Evolutionary conservation across 2,329 filamentous ascomycete genomes (phyloP), one percentile per base, ranked within the genome.

Genomic region (Lecanicillium sp.): DNA sequence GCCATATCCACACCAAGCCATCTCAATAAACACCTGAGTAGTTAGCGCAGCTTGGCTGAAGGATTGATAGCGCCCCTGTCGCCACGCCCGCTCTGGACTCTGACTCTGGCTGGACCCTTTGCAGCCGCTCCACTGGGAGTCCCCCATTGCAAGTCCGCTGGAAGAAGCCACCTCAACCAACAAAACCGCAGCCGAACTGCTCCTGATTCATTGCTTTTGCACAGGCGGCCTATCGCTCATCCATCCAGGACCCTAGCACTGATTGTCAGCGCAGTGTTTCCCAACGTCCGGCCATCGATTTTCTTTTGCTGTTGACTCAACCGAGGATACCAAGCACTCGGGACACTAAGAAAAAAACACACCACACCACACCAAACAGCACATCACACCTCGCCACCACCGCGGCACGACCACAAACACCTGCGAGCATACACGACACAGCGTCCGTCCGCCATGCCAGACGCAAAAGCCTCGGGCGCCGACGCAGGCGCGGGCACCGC

Each of bases 391-490:
- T n/a, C n/a, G n/a, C n/a, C n/a, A n/a, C n/a, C n/a, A n/a, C n/a
- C n/a, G n/a, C n/a, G n/a, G n/a, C n/a, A n/a, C n/a, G n/a, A n/a
- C n/a, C n/a, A n/a, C n/a, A n/a, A n/a, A n/a, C n/a, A n/a, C n/a
- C n/a, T n/a, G n/a, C n/a, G n/a, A n/a, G n/a, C n/a, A n/a, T n/a
- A n/a, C n/a, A n/a, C n/a, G n/a, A 19, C 32, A 29, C 32, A 17
- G 37, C 23, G 12, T 7, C 6, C 10, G 8, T 11, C 24, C 26
- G 32, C 40, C 24, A 51, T 51, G 49, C 49, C 49, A 12, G 49
- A 51, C 67, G 77, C 75, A 62, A 72, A 69, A 51, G 65, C 77
- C 55, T 78, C 77, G 49, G 77, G 77, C 62, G 70, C 74, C 59
- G 74, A 77, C 60, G 65, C 75, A 59, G 66, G 67, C 56, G 66